Conservation (phyloP, 192 early-diverging fungal genomes). For the Paraglomus occultum region DNA sequence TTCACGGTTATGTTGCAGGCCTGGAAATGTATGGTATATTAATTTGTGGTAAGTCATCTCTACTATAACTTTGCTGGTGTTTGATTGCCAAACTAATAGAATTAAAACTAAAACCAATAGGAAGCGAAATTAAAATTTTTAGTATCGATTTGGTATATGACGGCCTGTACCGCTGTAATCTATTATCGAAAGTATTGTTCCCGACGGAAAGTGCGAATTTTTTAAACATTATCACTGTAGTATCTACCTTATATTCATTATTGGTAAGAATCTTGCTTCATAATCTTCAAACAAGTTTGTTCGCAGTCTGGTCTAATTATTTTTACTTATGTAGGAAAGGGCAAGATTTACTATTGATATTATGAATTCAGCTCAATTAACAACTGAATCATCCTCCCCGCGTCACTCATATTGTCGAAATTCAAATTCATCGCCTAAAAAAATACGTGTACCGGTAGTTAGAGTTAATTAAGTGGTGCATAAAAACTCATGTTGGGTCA, state of each 20-base stretch:
- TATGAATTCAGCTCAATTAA: conserved; percentile 14
- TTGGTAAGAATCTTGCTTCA: conserved; percentile 12
- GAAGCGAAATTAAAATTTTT: conserved; percentile 8
- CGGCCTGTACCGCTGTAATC: not conserved
- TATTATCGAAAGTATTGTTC: not conserved
- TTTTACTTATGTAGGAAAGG: conserved; percentile 22
- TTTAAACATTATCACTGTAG: conserved; percentile 2
- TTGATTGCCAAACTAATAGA: conserved; percentile 1
- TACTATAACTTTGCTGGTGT: not conserved
- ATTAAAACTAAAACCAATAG: not conserved
- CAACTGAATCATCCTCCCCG: not conserved
- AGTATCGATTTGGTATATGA: not conserved
- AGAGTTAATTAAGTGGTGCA: not conserved
- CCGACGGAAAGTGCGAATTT: conserved; percentile 13
- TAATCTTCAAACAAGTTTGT: conserved; percentile 1
- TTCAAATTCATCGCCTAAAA: conserved; percentile 9
- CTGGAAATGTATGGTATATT: conserved; percentile 15
- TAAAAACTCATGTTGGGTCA: no score
- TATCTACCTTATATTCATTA: conserved; percentile 23
- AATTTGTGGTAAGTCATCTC: conserved; percentile 10
- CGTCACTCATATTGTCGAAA: not conserved
- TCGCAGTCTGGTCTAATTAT: not conserved
- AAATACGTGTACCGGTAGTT: not conserved
- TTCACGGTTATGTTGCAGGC: not conserved
- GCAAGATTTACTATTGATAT: not conserved